phyloP scores from a whole-genome alignment of 108 stramenopile species.

The Nannochloropsis salina region DNA sequence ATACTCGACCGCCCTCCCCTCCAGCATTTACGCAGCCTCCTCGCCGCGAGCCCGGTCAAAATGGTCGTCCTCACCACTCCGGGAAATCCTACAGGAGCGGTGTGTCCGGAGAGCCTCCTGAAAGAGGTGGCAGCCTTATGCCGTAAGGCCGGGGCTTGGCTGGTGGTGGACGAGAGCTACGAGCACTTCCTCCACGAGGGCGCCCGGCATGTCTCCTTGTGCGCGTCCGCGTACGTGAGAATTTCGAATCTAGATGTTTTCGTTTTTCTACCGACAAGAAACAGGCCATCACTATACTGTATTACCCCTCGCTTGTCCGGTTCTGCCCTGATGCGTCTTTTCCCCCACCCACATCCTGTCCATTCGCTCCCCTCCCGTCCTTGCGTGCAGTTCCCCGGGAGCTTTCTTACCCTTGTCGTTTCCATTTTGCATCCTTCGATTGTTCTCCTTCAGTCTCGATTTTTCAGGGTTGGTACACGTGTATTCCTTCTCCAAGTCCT shows the following conservation, averaged over 20 bases:
- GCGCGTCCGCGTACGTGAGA: neutral
- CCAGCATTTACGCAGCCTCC: neutral
- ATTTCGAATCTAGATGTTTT: too few relatives aligned
- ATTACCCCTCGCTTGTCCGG: neutral
- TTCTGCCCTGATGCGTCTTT: neutral
- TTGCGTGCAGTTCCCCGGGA: too few relatives aligned
- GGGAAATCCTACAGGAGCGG: conserved; percentile 81
- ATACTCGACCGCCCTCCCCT: too few relatives aligned
- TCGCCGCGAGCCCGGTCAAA: conserved; percentile 21
- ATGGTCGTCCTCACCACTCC: conserved; percentile 85
- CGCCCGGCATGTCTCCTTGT: conserved; percentile 30
- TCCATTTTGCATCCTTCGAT: conserved; percentile 48
- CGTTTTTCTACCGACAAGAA: too few relatives aligned
- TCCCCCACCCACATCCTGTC: neutral
- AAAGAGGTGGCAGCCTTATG: conserved; percentile 65
- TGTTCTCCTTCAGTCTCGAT: conserved; percentile 29
- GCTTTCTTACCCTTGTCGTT: too few relatives aligned
- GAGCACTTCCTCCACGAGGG: conserved; percentile 73
- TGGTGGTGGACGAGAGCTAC: conserved; percentile 86
- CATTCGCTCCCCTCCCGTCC: neutral
- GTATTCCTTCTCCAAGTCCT: conserved; percentile 78
- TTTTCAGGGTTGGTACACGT: conserved; percentile 45
- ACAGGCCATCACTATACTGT: too few relatives aligned
- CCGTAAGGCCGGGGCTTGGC: conserved; percentile 62
- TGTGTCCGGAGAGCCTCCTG: conserved; percentile 58